phyloP scores from a whole-genome alignment of 2,329 filamentous ascomycete genomes.

The Phoma sp. region DNA sequence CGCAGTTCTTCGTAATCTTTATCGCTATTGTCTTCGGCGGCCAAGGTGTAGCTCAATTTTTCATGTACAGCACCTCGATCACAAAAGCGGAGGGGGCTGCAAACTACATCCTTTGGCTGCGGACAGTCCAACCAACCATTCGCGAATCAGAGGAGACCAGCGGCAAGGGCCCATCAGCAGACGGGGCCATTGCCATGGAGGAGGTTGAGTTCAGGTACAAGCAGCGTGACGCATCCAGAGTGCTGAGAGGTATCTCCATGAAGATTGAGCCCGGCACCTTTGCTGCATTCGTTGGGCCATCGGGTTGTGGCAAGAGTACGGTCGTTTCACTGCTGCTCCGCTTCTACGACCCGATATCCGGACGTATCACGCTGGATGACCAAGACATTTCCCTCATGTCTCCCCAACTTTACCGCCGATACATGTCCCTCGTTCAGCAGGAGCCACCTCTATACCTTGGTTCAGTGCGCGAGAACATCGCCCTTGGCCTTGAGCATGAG shows the following conservation, averaged over 20 bases:
- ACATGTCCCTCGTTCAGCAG: slow-evolving; percentile 73
- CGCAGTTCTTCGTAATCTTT: slow-evolving; percentile 16
- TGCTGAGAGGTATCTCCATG: slow-evolving; percentile 67
- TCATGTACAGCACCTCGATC: slow-evolving; percentile 7
- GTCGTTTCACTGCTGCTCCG: slow-evolving; percentile 90
- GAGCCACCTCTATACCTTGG: slow-evolving; percentile 57
- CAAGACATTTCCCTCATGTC: slow-evolving; percentile 61
- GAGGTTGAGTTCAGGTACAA: slow-evolving; percentile 92
- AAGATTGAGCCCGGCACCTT: slow-evolving; percentile 62
- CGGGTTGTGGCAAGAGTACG: slow-evolving; percentile 93
- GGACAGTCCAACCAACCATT: slow-evolving; percentile 2
- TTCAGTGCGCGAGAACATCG: slow-evolving; percentile 57
- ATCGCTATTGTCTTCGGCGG: slow-evolving; percentile 16
- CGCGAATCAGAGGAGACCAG: background rate
- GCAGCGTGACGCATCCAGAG: slow-evolving; percentile 78
- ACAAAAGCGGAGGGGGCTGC: slow-evolving; percentile 7
- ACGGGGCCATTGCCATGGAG: slow-evolving; percentile 69
- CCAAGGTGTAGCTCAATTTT: slow-evolving; percentile 13
- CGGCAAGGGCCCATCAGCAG: background rate
- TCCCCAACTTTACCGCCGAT: slow-evolving; percentile 56
- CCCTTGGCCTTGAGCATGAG: slow-evolving; percentile 53
- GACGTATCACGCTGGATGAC: slow-evolving; percentile 71
- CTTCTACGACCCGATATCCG: slow-evolving; percentile 85
- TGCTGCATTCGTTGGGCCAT: slow-evolving; percentile 63
- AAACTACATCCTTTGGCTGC: slow-evolving; percentile 11